phyloP scores from a whole-genome alignment of 1,284 basidiomycete genomes.

The Microbotryomycetes sp. region DNA sequence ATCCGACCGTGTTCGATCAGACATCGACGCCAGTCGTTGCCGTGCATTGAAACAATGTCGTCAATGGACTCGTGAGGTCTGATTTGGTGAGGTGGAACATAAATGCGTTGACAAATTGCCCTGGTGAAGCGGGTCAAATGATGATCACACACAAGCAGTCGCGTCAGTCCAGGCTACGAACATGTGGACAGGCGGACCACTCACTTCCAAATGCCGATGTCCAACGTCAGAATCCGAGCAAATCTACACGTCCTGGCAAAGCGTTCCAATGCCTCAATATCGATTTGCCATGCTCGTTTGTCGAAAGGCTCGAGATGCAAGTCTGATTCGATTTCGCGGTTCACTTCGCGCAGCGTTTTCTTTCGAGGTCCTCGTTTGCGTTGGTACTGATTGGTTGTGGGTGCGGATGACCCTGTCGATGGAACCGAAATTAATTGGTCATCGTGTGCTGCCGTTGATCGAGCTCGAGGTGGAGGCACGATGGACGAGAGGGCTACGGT shows the following conservation, averaged over 20 bases:
- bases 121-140: background rate
- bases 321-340: conserved; percentile 11
- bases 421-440: background rate
- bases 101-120: conserved; percentile 16
- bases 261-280: conserved; percentile 29
- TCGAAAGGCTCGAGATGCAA: conserved; percentile 12
- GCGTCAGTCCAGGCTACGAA: background rate
- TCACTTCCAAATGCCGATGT: conserved; percentile 24
- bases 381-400: background rate
- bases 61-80: conserved; percentile 5
- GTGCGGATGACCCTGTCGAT: background rate
- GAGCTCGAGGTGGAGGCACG: conserved; percentile 9
- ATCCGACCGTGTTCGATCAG: conserved; percentile 36
- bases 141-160: too few relatives aligned
- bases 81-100: conserved; percentile 30
- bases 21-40: conserved; percentile 31
- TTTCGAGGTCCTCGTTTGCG: background rate
- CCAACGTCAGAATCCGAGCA: conserved; percentile 27
- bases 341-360: conserved; percentile 16
- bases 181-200: conserved; percentile 6
- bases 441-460: background rate
- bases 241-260: conserved; percentile 19
- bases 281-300: conserved; percentile 15
- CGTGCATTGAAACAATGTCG: conserved; percentile 19
- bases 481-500: conserved; percentile 21